Evolutionary conservation across 2,329 filamentous ascomycete genomes (phyloP).

Genomic region (Clarireedia paspali): DNA sequence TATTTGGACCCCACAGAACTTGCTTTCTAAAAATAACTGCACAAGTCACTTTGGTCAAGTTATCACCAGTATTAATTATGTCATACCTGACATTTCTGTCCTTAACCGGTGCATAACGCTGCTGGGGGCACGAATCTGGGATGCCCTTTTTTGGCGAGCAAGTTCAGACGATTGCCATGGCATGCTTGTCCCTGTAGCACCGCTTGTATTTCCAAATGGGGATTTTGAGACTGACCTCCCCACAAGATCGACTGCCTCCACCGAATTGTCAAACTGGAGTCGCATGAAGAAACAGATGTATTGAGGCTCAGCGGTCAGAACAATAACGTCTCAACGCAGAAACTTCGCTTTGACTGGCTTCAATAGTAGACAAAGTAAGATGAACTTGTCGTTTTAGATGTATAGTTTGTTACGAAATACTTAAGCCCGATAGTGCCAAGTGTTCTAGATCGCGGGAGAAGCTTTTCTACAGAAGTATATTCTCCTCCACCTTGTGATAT

Average conservation of each 20-base stretch:
- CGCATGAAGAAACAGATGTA: conserved; percentile 1
- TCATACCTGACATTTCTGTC: background rate
- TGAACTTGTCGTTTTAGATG: background rate
- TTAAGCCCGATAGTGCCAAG: background rate
- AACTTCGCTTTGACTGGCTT: background rate
- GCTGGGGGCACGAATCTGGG: background rate
- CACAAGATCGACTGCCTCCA: conserved; percentile 7
- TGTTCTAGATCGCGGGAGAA: too few species aligned
- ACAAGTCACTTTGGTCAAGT: background rate
- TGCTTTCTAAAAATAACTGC: conserved; percentile 1
- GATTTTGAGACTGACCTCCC: background rate
- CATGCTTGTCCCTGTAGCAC: background rate
- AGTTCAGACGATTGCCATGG: conserved; percentile 2
- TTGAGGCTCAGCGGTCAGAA: conserved; percentile 1
- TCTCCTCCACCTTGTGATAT: too few species aligned
- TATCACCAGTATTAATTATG: background rate
- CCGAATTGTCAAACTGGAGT: background rate
- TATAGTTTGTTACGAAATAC: background rate
- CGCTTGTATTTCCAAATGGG: background rate
- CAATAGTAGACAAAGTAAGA: background rate
- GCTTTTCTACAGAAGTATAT: too few species aligned
- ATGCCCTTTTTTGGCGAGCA: background rate
- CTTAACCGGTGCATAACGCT: background rate
- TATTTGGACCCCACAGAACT: background rate
- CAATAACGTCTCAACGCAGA: conserved; percentile 2